Evolutionary conservation across 306 rosid genomes (phyloP).

Genomic region (Sechiopsis laciniata): DNA sequence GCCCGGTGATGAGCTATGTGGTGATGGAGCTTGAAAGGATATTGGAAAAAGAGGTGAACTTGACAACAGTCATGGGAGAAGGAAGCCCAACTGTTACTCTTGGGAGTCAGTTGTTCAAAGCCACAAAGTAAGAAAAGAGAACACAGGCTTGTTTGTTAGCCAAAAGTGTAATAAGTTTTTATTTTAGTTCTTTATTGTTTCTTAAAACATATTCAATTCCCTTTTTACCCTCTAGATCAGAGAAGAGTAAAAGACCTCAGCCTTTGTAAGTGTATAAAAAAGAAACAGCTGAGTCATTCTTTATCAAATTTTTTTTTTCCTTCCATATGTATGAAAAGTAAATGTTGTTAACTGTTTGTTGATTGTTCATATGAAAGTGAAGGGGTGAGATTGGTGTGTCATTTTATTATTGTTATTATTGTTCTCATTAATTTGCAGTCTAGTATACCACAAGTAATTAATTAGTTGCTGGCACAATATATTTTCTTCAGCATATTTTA

Average conservation of each 20-base stretch:
- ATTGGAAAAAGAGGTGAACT: conserved; percentile 64
- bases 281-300: conserved; percentile 42
- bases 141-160: conserved; percentile 15
- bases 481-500: too few species aligned
- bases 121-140: conserved; percentile 32
- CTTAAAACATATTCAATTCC: conserved; percentile 6
- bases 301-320: conserved; percentile 16
- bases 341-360: conserved; percentile 48
- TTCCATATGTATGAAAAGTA: conserved; percentile 32
- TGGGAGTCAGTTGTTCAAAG: conserved; percentile 67
- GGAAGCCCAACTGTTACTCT: conserved; percentile 63
- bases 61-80: conserved; percentile 87
- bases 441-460: too few species aligned
- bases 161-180: conserved; percentile 27
- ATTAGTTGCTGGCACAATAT: too few species aligned
- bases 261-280: conserved; percentile 72
- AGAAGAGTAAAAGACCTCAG: conserved; percentile 34
- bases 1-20: conserved; percentile 69
- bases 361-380: conserved; percentile 43
- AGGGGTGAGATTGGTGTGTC: conserved; percentile 41
- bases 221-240: conserved; percentile 22
- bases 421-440: too few species aligned
- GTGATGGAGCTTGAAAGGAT: conserved; percentile 69
- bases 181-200: neutral
- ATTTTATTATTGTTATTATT: neutral